Evolutionary conservation across 306 rosid species (phyloP), one percentile per base, ranked within the genome.

Genomic region (Pueraria montana): DNA sequence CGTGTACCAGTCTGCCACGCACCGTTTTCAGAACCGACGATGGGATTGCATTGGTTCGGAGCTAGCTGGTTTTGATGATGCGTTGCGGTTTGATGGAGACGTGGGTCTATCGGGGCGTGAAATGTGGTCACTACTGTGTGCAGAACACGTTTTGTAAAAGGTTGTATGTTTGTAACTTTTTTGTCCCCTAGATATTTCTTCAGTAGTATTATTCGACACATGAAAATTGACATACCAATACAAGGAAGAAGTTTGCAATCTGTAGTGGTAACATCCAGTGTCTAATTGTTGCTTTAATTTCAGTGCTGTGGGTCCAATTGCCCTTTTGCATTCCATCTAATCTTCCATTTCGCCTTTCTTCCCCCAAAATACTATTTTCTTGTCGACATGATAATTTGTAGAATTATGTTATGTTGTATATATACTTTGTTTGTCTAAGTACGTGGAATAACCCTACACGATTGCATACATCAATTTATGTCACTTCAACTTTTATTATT

Each of bases 21-120:
- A 62, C 76, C 83, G 70, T 71, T 72, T 70, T 18, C 1, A 6
- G 38, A 6, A 69, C 36, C 38, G 50, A 62, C 20, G 76, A 48
- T 8, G 43, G 43, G 84, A 48, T 77, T 76, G 23, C 38, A 20
- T 11, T 18, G 36, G 70, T 55, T 75, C 24, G 26, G 78, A 83
- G n/a, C 8, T 34, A 34, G 40, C 40, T 8, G 38, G 74, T 72
- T 38, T 36, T 38, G 32, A 27, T 69, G 65, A 24, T 56, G 46
- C 62, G 68, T 16, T 72, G 63, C 18, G 24, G 50, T 46, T 34
- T 48, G 83, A 73, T 55, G 71, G 71, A 68, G 83, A 72, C 45
- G 18, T 21, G 11, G 61, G n/a, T n/a, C n/a, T n/a, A n/a, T 46
- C 2, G 38, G 27, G 9, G 59, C 59, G 36, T 50, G 32, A 62